Conservation (phyloP, 345 rosid species). For the Rhodomyrtus tomentosa region DNA sequence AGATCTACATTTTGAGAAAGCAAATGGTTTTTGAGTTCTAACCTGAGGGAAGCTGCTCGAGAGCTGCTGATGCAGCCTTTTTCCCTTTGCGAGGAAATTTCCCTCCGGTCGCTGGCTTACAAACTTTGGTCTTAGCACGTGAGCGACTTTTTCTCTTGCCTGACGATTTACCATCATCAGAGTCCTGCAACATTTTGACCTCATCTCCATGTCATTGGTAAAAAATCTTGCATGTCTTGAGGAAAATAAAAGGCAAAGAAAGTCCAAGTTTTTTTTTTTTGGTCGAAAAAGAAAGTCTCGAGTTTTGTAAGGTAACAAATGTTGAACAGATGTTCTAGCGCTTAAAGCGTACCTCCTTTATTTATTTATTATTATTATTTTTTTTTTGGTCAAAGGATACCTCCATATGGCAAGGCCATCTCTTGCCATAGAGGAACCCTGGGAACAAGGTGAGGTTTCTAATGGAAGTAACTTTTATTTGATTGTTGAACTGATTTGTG, state of each 20-base stretch:
- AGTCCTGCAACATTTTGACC: background rate
- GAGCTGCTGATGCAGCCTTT: background rate
- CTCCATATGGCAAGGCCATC: background rate
- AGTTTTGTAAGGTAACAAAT: background rate
- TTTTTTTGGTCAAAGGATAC: background rate
- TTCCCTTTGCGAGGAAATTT: background rate
- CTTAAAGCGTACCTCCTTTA: too few relatives aligned
- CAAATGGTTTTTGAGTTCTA: background rate
- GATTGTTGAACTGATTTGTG: background rate
- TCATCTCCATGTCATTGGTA: background rate
- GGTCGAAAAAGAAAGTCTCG: background rate
- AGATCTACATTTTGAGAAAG: background rate
- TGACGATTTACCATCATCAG: background rate
- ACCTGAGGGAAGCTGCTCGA: background rate
- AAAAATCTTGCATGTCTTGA: background rate
- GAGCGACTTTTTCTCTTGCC: background rate
- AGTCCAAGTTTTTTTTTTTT: too few relatives aligned
- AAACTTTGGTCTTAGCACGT: background rate
- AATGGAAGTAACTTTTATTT: background rate
- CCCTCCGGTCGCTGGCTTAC: background rate
- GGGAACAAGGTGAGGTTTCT: background rate
- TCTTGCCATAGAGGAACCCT: background rate
- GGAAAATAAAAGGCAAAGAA: background rate
- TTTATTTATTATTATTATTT: too few relatives aligned
- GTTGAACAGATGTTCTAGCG: background rate